These are phyloP conservation scores for Pestalotiopsis sp. DNA, from an alignment of 2,329 filamentous ascomycete species.

Conservation along the genomic window DNA sequence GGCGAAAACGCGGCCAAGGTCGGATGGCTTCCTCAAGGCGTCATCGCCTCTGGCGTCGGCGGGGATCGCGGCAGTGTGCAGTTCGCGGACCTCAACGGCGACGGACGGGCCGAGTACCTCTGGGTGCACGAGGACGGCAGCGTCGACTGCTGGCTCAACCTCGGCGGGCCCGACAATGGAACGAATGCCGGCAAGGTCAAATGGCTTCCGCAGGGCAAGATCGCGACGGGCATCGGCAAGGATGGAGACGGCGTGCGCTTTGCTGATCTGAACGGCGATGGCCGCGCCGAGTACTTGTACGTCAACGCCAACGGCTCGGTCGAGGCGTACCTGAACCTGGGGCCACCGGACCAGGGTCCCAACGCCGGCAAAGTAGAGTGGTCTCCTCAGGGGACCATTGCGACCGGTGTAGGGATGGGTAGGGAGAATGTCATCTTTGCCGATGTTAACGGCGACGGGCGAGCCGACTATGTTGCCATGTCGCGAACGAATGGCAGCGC, in stretches of 20 bases:
- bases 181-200: background rate
- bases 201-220: background rate
- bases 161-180: background rate
- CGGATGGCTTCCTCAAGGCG: background rate
- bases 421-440: background rate
- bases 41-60: background rate
- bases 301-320: background rate
- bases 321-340: background rate
- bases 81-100: background rate
- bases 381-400: background rate
- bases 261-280: background rate
- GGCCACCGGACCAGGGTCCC: background rate
- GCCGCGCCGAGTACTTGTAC: background rate
- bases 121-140: background rate
- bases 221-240: background rate
- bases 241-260: background rate
- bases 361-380: background rate
- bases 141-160: background rate
- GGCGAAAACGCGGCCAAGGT: background rate
- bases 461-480: background rate
- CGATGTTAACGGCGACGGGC: background rate
- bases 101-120: background rate
- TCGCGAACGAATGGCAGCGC: too few species aligned
- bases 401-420: background rate
- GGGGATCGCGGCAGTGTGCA: background rate